A percentile compares a stretch with the other conserved stretches of the same genome.
These are phyloP conservation scores for Gardenia jasminoides DNA, from an alignment of 257 asterid genomes.

Conservation along the genomic window DNA sequence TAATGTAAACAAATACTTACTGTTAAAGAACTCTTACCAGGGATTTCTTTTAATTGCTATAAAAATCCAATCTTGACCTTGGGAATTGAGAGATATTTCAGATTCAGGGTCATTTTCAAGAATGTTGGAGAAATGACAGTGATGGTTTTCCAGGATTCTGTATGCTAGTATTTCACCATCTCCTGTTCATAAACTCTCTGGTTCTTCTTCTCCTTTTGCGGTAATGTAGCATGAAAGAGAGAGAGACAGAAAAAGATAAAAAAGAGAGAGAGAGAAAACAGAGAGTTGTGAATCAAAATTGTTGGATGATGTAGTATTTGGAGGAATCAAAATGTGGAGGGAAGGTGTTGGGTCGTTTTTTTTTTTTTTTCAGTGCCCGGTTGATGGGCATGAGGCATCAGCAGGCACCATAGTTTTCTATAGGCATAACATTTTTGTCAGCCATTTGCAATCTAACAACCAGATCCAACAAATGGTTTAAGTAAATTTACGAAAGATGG, in stretches of 20 bases:
- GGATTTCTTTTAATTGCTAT: constrained; percentile 28
- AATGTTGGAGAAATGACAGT: constrained; percentile 33
- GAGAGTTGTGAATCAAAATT: constrained; percentile 18
- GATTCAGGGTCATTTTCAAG: constrained; percentile 44
- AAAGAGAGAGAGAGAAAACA: constrained; percentile 12
- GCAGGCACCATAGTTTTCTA: constrained; percentile 2
- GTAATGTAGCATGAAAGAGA: background rate
- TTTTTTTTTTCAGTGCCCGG: constrained; percentile 22
- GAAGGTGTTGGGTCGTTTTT: constrained; percentile 5
- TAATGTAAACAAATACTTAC: background rate
- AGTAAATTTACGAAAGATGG: constrained; percentile 5
- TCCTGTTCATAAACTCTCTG: constrained; percentile 31
- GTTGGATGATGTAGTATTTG: background rate
- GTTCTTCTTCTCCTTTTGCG: constrained; percentile 20
- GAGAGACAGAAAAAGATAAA: constrained; percentile 18
- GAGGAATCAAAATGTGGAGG: background rate
- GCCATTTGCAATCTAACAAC: constrained; percentile 6
- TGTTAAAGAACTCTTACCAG: constrained; percentile 20
- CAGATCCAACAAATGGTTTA: constrained; percentile 21
- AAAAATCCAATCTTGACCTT: constrained; percentile 34
- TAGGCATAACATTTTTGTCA: constrained; percentile 20
- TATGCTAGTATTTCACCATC: background rate
- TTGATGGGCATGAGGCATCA: background rate
- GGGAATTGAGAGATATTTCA: constrained; percentile 4
- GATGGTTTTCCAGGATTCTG: constrained; percentile 15